Conservation (phyloP, 192 early-diverging fungal genomes). For the Coemansia sp. region DNA sequence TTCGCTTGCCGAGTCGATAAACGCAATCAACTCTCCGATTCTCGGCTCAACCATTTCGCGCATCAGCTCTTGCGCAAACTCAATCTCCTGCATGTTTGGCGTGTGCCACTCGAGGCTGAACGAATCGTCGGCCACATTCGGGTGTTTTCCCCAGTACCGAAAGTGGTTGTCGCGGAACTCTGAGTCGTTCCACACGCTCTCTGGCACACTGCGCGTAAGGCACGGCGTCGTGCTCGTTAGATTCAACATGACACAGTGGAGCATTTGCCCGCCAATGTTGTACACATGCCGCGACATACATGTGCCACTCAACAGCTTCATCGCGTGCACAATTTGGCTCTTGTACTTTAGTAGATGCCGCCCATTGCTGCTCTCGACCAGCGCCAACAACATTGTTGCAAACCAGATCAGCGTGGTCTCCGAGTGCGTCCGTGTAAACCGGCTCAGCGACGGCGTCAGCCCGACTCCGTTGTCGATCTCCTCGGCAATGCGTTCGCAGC, state of each 20-base stretch:
- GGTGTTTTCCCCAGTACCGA: constrained; percentile 72
- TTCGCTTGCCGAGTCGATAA: constrained; percentile 15
- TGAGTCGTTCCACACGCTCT: constrained; percentile 28
- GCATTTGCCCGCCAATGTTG: constrained; percentile 19
- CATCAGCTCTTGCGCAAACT: constrained; percentile 67
- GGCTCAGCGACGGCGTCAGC: constrained; percentile 37
- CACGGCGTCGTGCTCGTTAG: constrained; percentile 21
- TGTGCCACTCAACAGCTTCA: constrained; percentile 27
- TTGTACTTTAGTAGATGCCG: constrained; percentile 29
- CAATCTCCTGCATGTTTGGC: constrained; percentile 65
- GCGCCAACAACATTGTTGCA: constrained; percentile 26
- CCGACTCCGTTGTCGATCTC: constrained; percentile 50
- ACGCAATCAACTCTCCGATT: constrained; percentile 19
- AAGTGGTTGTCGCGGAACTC: constrained; percentile 69
- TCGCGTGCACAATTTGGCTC: constrained; percentile 13
- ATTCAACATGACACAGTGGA: constrained; percentile 16
- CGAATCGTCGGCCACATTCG: constrained; percentile 40
- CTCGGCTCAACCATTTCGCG: constrained; percentile 55
- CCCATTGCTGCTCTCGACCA: constrained; percentile 29
- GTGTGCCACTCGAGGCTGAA: constrained; percentile 76
- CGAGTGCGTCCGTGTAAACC: constrained; percentile 31
- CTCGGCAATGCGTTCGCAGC: constrained; percentile 43
- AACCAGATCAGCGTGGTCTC: constrained; percentile 54
- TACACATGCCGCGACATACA: constrained; percentile 47
- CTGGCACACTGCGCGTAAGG: constrained; percentile 34